Conservation (phyloP, 805 yeast genomes). For the Lipomyces kockii region DNA sequence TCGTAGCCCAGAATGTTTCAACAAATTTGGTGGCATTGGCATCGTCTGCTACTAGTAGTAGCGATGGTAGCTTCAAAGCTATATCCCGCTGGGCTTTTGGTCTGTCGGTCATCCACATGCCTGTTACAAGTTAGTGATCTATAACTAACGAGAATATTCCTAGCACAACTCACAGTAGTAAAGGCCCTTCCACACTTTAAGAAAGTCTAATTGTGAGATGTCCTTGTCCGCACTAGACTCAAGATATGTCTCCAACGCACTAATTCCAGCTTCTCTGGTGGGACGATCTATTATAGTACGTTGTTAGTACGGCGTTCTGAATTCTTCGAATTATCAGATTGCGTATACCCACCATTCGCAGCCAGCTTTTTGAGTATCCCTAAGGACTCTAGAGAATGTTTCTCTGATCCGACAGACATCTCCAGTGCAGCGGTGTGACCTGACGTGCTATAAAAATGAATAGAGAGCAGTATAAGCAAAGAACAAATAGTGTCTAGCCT, state of each 20-base stretch:
- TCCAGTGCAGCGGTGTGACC: no score
- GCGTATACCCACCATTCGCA: constrained; percentile 60
- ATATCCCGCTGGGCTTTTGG: constrained; percentile 89
- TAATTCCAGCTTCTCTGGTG: constrained; percentile 32
- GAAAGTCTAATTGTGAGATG: constrained; percentile 54
- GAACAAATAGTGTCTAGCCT: no score
- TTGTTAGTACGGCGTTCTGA: neutral
- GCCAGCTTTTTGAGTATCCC: constrained; percentile 77
- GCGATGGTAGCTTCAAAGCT: constrained; percentile 70
- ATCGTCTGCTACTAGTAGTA: constrained; percentile 47
- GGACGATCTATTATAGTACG: constrained; percentile 29
- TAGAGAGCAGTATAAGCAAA: no score
- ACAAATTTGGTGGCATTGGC: constrained; percentile 58
- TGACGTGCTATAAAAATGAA: no score
- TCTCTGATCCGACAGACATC: neutral
- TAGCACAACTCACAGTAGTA: constrained; percentile 54
- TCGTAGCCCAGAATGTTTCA: constrained; percentile 79
- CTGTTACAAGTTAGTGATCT: constrained; percentile 35
- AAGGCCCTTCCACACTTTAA: constrained; percentile 95
- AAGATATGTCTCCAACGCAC: constrained; percentile 10
- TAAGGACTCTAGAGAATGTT: constrained; percentile 1
- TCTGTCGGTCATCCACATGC: constrained; percentile 97
- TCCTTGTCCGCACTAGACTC: constrained; percentile 13
- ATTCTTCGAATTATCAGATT: neutral
- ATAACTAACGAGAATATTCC: neutral